Percentiles rank a stretch among this genome's conserved stretches.
Conservation (phyloP, 768 basidiomycete species). For the Trametes cingulata region DNA sequence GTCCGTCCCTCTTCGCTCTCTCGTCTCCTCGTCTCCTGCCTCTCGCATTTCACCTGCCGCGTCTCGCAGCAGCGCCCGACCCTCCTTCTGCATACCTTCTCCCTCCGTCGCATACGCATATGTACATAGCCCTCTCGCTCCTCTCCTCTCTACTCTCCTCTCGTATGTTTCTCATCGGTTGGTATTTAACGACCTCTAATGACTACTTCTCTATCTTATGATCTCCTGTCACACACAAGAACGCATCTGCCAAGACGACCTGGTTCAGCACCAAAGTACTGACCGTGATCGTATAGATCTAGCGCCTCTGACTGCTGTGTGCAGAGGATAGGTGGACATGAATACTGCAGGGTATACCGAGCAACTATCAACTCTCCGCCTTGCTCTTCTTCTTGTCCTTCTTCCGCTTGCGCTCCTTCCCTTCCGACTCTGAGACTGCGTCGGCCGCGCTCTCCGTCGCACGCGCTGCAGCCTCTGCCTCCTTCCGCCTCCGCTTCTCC, state of each 20-base stretch:
- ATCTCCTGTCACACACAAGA: constrained; percentile 2
- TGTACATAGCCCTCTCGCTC: constrained; percentile 9
- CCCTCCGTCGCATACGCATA: constrained; percentile 10
- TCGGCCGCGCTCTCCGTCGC: constrained; percentile 9
- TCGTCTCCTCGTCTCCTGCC: neutral
- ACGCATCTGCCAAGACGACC: neutral
- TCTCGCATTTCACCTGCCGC: constrained; percentile 16
- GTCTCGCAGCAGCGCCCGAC: constrained; percentile 17
- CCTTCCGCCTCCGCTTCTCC: constrained; percentile 25
- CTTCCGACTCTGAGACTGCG: constrained; percentile 13
- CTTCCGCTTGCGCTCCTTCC: constrained; percentile 31
- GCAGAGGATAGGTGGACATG: neutral
- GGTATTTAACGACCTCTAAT: constrained; percentile 25
- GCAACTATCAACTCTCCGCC: neutral
- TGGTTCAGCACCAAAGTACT: neutral
- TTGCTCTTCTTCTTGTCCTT: constrained; percentile 29
- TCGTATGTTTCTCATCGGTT: constrained; percentile 15
- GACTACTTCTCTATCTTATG: constrained; percentile 21
- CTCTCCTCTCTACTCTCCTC: neutral
- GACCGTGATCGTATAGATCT: no score
- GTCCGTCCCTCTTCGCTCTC: neutral
- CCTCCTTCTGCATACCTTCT: constrained; percentile 12
- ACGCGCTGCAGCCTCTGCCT: constrained; percentile 17
- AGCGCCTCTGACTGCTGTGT: no score
- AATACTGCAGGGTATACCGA: neutral